Percentiles rank a stretch among this genome's conserved stretches.
Evolutionary conservation across 164 flowering plant genomes (phyloP).

Genomic region (Magnolia officinalis): DNA sequence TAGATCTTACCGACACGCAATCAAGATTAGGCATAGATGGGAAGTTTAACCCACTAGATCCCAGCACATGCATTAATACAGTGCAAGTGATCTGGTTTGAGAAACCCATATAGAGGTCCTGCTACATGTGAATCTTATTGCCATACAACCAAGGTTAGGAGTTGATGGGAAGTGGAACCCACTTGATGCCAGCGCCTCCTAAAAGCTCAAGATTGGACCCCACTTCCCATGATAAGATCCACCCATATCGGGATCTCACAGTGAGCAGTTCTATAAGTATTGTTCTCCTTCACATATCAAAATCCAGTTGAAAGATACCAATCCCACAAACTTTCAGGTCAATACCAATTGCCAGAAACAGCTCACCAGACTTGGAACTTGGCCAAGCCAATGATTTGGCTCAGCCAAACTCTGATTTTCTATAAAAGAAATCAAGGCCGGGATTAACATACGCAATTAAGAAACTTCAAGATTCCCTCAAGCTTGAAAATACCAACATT

Average conservation of each 20-base stretch:
- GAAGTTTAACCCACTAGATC: not conserved
- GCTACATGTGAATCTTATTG: not conserved
- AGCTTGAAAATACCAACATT: not conserved
- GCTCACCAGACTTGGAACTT: no score
- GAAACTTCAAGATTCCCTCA: not conserved
- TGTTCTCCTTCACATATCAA: not conserved
- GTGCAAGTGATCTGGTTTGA: not conserved
- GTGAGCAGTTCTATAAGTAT: not conserved
- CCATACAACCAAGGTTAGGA: not conserved
- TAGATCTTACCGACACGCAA: not conserved
- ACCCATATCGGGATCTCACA: not conserved
- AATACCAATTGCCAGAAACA: not conserved
- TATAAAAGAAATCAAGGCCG: no score
- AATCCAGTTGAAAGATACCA: not conserved
- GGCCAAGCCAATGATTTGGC: not conserved
- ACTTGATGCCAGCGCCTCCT: not conserved
- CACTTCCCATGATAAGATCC: not conserved
- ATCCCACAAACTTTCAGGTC: not conserved
- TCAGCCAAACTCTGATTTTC: not conserved
- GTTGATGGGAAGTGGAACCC: not conserved
- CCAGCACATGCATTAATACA: not conserved
- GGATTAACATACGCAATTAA: not conserved
- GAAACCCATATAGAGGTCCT: not conserved
- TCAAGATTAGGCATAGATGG: not conserved
- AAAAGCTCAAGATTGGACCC: not conserved